Percentiles rank a stretch among this genome's conserved stretches.
These are phyloP conservation scores for Verticillium longisporum DNA, from an alignment of 2,329 filamentous ascomycete genomes.

Conservation along the genomic window DNA sequence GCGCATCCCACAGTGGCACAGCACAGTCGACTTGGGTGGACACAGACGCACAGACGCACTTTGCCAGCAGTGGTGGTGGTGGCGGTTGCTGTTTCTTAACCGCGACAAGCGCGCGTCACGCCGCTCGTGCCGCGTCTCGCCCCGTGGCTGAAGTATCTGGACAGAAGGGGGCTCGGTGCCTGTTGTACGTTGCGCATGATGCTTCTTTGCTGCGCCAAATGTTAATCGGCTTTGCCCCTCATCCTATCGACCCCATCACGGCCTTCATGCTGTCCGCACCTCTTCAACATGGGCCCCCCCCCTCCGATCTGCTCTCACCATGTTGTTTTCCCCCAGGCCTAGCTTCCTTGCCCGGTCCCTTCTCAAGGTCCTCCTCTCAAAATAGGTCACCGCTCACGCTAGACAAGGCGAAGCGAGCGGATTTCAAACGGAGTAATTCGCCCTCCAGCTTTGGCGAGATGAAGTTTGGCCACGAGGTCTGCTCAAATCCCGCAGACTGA, in stretches of 20 bases:
- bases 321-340: not conserved
- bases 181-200: not conserved
- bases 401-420: not conserved
- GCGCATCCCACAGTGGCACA: not conserved
- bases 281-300: not conserved
- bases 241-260: not conserved
- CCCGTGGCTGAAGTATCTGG: not conserved
- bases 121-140: not conserved
- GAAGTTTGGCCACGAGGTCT: not conserved
- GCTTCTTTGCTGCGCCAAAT: not conserved
- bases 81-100: not conserved
- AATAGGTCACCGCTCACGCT: not conserved
- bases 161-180: not conserved
- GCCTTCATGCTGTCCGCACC: not conserved
- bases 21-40: not conserved
- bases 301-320: not conserved
- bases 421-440: not conserved
- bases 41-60: not conserved
- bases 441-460: not conserved
- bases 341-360: not conserved
- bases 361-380: not conserved
- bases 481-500: not conserved
- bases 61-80: not conserved
- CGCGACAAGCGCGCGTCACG: not conserved
- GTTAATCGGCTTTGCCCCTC: not conserved